phyloP scores from a whole-genome alignment of 2,329 filamentous ascomycete genomes.

The Aspergillus costaricaensis region DNA sequence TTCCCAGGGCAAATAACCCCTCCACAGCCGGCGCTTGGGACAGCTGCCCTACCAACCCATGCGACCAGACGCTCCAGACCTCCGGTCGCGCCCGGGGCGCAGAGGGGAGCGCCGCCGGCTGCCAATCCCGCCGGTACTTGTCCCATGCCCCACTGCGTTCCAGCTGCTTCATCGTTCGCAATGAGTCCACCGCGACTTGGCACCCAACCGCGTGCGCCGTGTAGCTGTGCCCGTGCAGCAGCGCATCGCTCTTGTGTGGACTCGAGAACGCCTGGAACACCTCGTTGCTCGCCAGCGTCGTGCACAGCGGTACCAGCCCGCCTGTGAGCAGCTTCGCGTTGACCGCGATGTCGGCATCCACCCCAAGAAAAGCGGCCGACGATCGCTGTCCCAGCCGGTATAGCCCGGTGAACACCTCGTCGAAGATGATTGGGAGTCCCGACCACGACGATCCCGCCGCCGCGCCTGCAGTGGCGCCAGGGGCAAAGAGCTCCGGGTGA shows the following conservation, averaged over 20 bases:
- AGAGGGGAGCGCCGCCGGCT: not conserved
- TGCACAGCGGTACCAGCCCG: constrained; percentile 73
- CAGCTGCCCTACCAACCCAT: constrained; percentile 58
- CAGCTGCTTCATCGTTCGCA: constrained; percentile 62
- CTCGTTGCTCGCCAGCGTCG: constrained; percentile 71
- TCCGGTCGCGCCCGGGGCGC: constrained; percentile 12
- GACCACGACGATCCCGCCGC: constrained; percentile 55
- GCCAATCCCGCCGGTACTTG: constrained; percentile 55
- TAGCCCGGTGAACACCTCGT: constrained; percentile 85
- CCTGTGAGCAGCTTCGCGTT: constrained; percentile 85
- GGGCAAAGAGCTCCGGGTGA: constrained; percentile 58
- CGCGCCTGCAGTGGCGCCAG: not conserved
- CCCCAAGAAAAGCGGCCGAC: constrained; percentile 67
- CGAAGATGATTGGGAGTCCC: constrained; percentile 76
- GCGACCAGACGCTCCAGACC: constrained; percentile 73
- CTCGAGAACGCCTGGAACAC: constrained; percentile 73
- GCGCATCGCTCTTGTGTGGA: constrained; percentile 72
- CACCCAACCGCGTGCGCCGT: constrained; percentile 82
- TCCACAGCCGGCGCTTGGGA: constrained; percentile 61
- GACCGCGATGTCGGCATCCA: constrained; percentile 72
- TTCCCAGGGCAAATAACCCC: constrained; percentile 72
- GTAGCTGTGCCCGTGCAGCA: constrained; percentile 84
- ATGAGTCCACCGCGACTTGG: constrained; percentile 69
- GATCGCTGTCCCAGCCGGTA: constrained; percentile 76
- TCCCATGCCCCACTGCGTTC: constrained; percentile 60